phyloP scores from a whole-genome alignment of 805 yeast genomes.

The Ogataea angusta region DNA sequence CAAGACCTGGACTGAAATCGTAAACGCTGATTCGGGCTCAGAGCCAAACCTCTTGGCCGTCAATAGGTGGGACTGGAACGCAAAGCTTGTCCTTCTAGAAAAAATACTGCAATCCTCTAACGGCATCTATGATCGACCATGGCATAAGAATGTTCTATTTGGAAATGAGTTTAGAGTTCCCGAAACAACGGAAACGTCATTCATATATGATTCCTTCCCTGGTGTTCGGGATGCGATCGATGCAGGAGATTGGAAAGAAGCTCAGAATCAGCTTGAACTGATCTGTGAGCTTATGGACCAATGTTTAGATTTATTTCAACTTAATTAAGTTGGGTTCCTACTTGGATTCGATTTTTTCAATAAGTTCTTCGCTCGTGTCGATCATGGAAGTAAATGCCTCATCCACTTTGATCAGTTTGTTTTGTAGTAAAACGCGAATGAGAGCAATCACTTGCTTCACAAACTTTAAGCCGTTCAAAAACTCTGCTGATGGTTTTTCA shows the following conservation, averaged over 20 bases:
- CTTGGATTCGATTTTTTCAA: slow-evolving; percentile 1
- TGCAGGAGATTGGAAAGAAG: slow-evolving; percentile 45
- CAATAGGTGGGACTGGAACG: slow-evolving; percentile 78
- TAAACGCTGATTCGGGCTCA: slow-evolving; percentile 49
- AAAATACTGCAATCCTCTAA: slow-evolving; percentile 45
- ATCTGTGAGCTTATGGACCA: slow-evolving; percentile 37
- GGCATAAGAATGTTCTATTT: slow-evolving; percentile 63
- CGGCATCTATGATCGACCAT: slow-evolving; percentile 51
- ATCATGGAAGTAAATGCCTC: slow-evolving; percentile 11
- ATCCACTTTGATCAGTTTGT: slow-evolving; percentile 16
- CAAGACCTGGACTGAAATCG: slow-evolving; percentile 60
- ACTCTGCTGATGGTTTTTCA: slow-evolving; percentile 21
- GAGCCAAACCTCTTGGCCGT: slow-evolving; percentile 74
- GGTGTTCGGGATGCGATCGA: slow-evolving; percentile 65
- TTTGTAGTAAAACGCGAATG: slow-evolving; percentile 18
- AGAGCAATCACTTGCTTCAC: slow-evolving; percentile 25
- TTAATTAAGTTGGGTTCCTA: background rate
- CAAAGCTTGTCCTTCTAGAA: slow-evolving; percentile 55
- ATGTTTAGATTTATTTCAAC: slow-evolving; percentile 22
- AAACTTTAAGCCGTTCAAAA: slow-evolving; percentile 22
- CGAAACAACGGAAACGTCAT: slow-evolving; percentile 32
- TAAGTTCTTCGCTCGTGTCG: slow-evolving; percentile 14
- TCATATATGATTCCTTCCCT: slow-evolving; percentile 70
- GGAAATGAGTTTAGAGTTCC: slow-evolving; percentile 69
- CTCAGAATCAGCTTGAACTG: slow-evolving; percentile 50